A percentile compares a stretch with the other conserved stretches of the same genome.
These are phyloP conservation scores for Taiozyma sp. DNA, from an alignment of 1,139 yeast genomes.

Conservation along the genomic window DNA sequence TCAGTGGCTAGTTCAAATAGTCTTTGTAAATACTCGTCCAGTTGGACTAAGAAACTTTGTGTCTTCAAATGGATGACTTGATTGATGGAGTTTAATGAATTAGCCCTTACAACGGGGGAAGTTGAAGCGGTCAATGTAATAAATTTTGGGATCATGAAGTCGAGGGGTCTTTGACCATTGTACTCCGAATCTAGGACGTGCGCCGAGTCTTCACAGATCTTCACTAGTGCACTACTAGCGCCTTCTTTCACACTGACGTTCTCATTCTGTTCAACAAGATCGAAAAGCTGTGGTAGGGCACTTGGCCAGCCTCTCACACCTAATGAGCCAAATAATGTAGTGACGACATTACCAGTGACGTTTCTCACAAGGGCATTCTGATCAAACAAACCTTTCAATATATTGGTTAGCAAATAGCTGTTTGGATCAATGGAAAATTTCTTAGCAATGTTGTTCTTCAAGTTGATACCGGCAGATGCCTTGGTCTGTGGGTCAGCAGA, in stretches of 20 bases:
- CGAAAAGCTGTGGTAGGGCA: constrained; percentile 61
- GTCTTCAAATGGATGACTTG: constrained; percentile 69
- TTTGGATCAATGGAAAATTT: constrained; percentile 28
- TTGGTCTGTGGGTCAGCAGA: constrained; percentile 50
- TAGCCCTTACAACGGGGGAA: constrained; percentile 52
- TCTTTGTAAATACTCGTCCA: constrained; percentile 62
- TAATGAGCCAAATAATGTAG: constrained; percentile 70
- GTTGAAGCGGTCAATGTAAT: constrained; percentile 44
- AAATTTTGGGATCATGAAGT: constrained; percentile 62
- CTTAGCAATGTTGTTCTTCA: constrained; percentile 66
- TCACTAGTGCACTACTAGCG: constrained; percentile 77
- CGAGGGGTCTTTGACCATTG: constrained; percentile 65
- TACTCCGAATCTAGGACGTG: constrained; percentile 53
- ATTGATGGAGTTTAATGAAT: constrained; percentile 68
- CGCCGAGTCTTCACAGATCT: constrained; percentile 84
- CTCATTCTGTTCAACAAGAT: constrained; percentile 43
- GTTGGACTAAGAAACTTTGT: constrained; percentile 56
- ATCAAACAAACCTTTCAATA: constrained; percentile 66
- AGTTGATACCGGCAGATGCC: constrained; percentile 84
- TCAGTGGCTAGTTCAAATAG: constrained; percentile 66
- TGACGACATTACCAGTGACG: constrained; percentile 87
- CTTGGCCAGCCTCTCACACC: constrained; percentile 77
- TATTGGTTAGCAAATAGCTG: constrained; percentile 52
- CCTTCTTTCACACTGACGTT: constrained; percentile 53
- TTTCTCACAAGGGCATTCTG: constrained; percentile 63